Percentiles rank a stretch among this genome's conserved stretches.
Evolutionary conservation across 495 filamentous ascomycete genomes (phyloP).

Genomic region (Podospora pseudoanserina): DNA sequence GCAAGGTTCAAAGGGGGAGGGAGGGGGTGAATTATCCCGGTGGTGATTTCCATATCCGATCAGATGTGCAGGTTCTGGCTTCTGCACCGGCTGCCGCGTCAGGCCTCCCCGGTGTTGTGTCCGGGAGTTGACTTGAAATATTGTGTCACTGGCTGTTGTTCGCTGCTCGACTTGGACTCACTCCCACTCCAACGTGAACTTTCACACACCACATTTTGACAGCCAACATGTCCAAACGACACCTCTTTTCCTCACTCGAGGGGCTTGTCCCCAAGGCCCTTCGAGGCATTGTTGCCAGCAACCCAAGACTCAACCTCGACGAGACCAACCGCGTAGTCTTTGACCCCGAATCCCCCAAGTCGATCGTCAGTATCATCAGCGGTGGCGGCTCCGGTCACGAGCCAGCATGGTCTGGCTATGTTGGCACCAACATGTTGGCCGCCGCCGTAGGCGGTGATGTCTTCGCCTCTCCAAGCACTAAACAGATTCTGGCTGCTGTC

Average conservation of each 20-base stretch:
- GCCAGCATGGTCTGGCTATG: slow-evolving; percentile 62
- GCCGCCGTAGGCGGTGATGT: slow-evolving; percentile 59
- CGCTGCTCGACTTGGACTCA: not conserved
- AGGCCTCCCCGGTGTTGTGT: not conserved
- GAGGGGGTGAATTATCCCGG: slow-evolving; percentile 5
- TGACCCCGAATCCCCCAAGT: slow-evolving; percentile 47
- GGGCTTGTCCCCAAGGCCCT: slow-evolving; percentile 55
- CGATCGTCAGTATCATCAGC: slow-evolving; percentile 55
- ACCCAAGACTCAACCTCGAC: slow-evolving; percentile 55
- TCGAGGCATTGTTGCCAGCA: slow-evolving; percentile 53
- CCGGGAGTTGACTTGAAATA: slow-evolving; percentile 1
- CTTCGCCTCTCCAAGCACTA: slow-evolving; percentile 59
- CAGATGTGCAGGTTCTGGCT: not conserved
- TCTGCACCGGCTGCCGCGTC: not conserved
- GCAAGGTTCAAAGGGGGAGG: not conserved
- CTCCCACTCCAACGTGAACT: not conserved
- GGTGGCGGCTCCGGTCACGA: slow-evolving; percentile 62
- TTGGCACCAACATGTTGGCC: slow-evolving; percentile 57
- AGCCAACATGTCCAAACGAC: slow-evolving; percentile 43
- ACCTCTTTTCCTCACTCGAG: slow-evolving; percentile 45
- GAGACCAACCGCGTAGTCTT: slow-evolving; percentile 56
- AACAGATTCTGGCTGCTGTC: slow-evolving; percentile 58
- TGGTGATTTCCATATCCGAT: slow-evolving; percentile 3
- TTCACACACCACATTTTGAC: not conserved
- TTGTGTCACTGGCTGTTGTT: not conserved